Evolutionary conservation across 345 rosid genomes (phyloP), one percentile per base, ranked within the genome.

Genomic region (Brassica rapa): DNA sequence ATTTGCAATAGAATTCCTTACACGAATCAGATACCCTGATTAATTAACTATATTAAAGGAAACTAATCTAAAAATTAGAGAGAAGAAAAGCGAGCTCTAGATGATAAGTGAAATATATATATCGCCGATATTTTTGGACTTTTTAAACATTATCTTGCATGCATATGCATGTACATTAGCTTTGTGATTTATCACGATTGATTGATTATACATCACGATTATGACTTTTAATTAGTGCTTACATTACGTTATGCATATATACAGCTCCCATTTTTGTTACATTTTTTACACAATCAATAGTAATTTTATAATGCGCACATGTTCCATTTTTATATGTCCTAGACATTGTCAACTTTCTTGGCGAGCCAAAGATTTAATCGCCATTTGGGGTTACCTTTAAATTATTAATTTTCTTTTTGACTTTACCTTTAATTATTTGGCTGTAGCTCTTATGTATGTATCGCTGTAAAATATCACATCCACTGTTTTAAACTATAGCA

Each of bases 301-400:
- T 39, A 14, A 10, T 11, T 32, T 62, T 11, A 24, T 16, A 67
- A 2, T 53, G 37, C 1, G 5, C 49, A 3, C 49, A 25, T 11
- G 6, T 49, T n/a, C n/a, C 56, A 29, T 7, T 32, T 32, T 24
- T 66, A 56, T 39, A 74, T 19, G 33, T 61, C 5, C 10, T 8
- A 16, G 68, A 62, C 66, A 77, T 70, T 66, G 5, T 55, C 71
- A 63, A 25, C 71, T 71, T 77, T 71, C 57, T 37, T 71, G 53
- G 32, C 30, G 61, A 78, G 35, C 25, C 12, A 16, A 8, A 3
- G 16, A 56, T 57, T n/a, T 39, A 27, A 71, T 55, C 76, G 71
- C 72, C 81, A 78, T 55, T 64, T 77, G n/a, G 8, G 51, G 76
- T 56, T 63, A 53, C 43, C 12, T 51, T 62, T 68, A 1, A 16